Conservation (phyloP, 1,284 basidiomycete genomes). For the Leccinum fuscescens region DNA sequence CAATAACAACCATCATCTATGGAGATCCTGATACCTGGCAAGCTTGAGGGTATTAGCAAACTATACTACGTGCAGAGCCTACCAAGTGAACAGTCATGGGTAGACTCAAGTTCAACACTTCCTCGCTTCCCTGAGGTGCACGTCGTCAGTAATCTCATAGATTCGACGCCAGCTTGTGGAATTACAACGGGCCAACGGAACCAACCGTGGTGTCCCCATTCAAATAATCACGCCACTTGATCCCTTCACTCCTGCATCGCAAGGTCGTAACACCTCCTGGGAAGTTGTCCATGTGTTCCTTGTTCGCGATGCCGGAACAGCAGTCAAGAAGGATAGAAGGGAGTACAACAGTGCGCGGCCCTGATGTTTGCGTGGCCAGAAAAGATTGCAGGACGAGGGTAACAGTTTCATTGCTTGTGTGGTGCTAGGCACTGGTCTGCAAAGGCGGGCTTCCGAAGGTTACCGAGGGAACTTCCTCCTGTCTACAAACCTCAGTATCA, state of each 20-base stretch:
- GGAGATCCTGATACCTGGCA: neutral
- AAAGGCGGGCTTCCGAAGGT: neutral
- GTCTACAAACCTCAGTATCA: neutral
- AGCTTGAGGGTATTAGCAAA: neutral
- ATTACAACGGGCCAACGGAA: neutral
- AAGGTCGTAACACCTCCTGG: neutral
- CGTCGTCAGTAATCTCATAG: neutral
- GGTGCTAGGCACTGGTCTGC: neutral
- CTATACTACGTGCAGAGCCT: neutral
- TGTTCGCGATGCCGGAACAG: conserved; percentile 4
- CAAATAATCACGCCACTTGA: neutral
- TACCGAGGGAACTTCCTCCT: conserved; percentile 4
- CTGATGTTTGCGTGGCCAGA: conserved; percentile 5
- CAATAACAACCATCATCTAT: neutral
- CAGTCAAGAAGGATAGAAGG: conserved; percentile 8
- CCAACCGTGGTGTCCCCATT: neutral
- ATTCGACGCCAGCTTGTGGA: neutral
- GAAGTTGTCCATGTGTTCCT: conserved; percentile 7
- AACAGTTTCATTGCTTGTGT: neutral
- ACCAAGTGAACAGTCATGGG: neutral
- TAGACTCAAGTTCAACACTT: neutral
- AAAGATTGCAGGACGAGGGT: neutral
- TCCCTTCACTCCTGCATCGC: neutral
- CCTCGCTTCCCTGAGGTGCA: neutral
- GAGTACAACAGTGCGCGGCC: conserved; percentile 1